These are phyloP conservation scores for Sporothrix brasiliensis DNA, from an alignment of 2,329 filamentous ascomycete genomes.

Conservation along the genomic window DNA sequence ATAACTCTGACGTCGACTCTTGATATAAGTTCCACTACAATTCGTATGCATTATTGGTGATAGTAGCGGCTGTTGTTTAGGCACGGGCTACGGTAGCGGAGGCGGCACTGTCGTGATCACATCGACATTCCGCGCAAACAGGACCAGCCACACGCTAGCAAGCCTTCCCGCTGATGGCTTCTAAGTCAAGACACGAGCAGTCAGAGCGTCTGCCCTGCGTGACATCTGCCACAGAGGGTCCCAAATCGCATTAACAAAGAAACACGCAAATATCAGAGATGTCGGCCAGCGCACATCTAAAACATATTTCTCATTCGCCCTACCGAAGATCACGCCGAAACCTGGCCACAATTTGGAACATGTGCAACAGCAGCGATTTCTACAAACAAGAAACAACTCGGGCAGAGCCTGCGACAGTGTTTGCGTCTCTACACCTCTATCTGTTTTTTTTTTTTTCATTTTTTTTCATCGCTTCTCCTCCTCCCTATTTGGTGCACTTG, in stretches of 20 bases:
- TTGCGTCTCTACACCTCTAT: background rate
- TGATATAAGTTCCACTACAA: constrained; percentile 26
- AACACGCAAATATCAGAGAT: background rate
- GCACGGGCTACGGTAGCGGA: background rate
- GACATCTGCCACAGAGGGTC: background rate
- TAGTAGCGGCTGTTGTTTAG: background rate
- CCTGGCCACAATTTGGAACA: background rate
- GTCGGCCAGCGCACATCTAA: background rate
- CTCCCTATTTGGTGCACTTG: background rate
- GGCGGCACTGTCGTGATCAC: background rate
- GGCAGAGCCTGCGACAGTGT: background rate
- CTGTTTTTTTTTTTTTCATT: too few species aligned
- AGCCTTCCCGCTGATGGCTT: background rate
- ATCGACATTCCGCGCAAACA: constrained; percentile 21
- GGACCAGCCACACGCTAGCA: constrained; percentile 13
- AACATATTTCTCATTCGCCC: background rate
- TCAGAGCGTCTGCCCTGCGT: too few species aligned
- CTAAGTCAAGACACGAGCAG: too few species aligned
- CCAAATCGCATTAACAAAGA: background rate
- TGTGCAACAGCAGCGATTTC: constrained; percentile 9
- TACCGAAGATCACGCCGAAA: background rate
- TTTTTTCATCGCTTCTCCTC: background rate
- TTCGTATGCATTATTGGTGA: constrained; percentile 15
- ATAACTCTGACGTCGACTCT: background rate
- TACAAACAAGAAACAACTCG: constrained; percentile 14